phyloP scores from a whole-genome alignment of 805 yeast species.

The Saccharomycopsis microspora region DNA sequence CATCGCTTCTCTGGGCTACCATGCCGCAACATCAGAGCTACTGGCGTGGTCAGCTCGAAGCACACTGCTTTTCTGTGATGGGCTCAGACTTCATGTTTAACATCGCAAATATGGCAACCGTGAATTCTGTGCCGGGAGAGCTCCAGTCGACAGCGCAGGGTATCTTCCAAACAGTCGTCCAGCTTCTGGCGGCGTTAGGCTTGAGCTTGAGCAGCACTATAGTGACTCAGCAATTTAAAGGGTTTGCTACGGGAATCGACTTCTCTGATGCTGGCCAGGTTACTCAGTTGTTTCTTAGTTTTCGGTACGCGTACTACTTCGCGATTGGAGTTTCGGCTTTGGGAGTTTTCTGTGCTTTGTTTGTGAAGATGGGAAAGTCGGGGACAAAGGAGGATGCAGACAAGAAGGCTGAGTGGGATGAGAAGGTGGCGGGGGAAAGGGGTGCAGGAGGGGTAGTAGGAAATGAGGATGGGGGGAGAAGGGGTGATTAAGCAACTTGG shows the following conservation, averaged over 20 bases:
- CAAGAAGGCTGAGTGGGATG: conserved; percentile 10
- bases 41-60: conserved; percentile 36
- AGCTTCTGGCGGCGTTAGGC: conserved; percentile 31
- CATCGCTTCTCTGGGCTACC: conserved; percentile 33
- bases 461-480: no score
- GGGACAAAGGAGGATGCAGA: conserved; percentile 18
- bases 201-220: conserved; percentile 31
- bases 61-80: conserved; percentile 28
- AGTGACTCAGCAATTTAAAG: conserved; percentile 23
- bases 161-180: conserved; percentile 33
- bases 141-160: conserved; percentile 38
- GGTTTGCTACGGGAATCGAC: conserved; percentile 21
- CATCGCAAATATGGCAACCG: conserved; percentile 31
- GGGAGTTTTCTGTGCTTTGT: conserved; percentile 23
- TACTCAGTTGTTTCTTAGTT: conserved; percentile 23
- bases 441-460: no score
- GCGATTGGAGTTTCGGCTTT: conserved; percentile 26
- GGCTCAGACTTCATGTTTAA: conserved; percentile 39
- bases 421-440: no score
- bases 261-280: conserved; percentile 15
- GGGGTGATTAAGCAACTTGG: no score
- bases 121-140: conserved; percentile 28
- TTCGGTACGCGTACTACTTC: conserved; percentile 28
- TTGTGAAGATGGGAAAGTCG: conserved; percentile 27
- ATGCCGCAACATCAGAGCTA: conserved; percentile 25